Percentiles rank a stretch among this genome's conserved stretches.
Conservation (phyloP, 805 yeast genomes). For the Saccharomycopsis schoenii region DNA sequence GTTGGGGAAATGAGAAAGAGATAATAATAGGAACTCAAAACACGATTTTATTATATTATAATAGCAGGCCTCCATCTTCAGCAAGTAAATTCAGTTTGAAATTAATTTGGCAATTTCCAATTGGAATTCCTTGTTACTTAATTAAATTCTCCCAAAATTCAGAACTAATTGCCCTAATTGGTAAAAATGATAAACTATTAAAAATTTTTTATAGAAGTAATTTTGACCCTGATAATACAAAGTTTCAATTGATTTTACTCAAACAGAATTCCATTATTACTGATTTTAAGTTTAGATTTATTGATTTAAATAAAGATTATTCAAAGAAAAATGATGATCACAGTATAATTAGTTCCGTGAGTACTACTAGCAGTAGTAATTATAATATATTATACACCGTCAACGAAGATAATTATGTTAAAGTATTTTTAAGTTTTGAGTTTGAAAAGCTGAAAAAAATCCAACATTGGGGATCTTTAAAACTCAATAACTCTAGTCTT, state of each 20-base stretch:
- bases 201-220: slow-evolving; percentile 73
- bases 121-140: slow-evolving; percentile 51
- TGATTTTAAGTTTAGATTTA: slow-evolving; percentile 26
- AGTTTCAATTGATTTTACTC: slow-evolving; percentile 59
- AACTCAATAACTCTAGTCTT: slow-evolving; percentile 21
- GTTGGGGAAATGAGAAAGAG: slow-evolving; percentile 51
- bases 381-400: slow-evolving; percentile 54
- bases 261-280: slow-evolving; percentile 55
- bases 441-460: slow-evolving; percentile 46
- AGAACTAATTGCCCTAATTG: slow-evolving; percentile 52
- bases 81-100: slow-evolving; percentile 29
- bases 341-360: slow-evolving; percentile 38
- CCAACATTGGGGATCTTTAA: slow-evolving; percentile 45
- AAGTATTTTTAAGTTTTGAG: slow-evolving; percentile 64
- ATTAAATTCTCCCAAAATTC: slow-evolving; percentile 61
- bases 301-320: slow-evolving; percentile 2
- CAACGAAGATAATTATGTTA: slow-evolving; percentile 45
- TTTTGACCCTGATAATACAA: slow-evolving; percentile 51
- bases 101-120: slow-evolving; percentile 32
- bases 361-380: slow-evolving; percentile 23
- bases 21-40: slow-evolving; percentile 48
- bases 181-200: slow-evolving; percentile 53
- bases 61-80: slow-evolving; percentile 29
- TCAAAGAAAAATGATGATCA: slow-evolving; percentile 19
- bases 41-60: slow-evolving; percentile 44